Evolutionary conservation across 352 stramenopile genomes (phyloP), one percentile per base, ranked within the genome.

Genomic region (Blastocystis sp.): DNA sequence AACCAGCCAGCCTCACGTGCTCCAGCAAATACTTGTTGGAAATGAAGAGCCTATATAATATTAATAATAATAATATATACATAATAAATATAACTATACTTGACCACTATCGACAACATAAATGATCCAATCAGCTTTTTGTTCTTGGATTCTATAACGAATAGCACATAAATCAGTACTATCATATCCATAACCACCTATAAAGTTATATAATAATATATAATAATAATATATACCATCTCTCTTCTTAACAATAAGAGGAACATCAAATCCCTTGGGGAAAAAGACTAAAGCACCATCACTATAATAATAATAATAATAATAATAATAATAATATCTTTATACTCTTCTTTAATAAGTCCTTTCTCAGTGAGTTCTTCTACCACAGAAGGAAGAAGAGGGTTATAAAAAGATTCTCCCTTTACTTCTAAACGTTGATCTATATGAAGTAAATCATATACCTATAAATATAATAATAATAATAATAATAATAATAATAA

Each of bases 371-470:
- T 71, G 52, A 99, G 78, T 65, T 95, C 79, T 69, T 93, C 65
- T 73, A 97, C 81, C 13, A 84, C 76, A 5, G 64, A 49, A 5
- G 79, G 75, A 36, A 93, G 86, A 58, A 83, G 82, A 42, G 74
- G 68, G 66, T 93, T 91, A 75, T 93, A 93, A 72, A 90, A 91
- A 1, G 73, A 85, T 70, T 92, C 82, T 13, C 83, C 83, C 55
- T 68, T 78, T 72, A 90, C 77, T 32, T 82, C 64, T 0, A 91
- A 45, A n/a, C 64, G 68, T 27, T 41, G 65, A 6, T 66, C 75
- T 21, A 93, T 80, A 55, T 81, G 79, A 10, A 91, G 70, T 32
- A 80, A 75, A 33, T 81, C 66, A 65, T 89, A 89, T 2, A 89
- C 77, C n/a, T n/a, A n/a, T n/a, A n/a, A n/a, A n/a, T n/a, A n/a